Evolutionary conservation across 768 basidiomycete species (phyloP), one percentile per base, ranked within the genome.

Genomic region (Tulasnella sp.): DNA sequence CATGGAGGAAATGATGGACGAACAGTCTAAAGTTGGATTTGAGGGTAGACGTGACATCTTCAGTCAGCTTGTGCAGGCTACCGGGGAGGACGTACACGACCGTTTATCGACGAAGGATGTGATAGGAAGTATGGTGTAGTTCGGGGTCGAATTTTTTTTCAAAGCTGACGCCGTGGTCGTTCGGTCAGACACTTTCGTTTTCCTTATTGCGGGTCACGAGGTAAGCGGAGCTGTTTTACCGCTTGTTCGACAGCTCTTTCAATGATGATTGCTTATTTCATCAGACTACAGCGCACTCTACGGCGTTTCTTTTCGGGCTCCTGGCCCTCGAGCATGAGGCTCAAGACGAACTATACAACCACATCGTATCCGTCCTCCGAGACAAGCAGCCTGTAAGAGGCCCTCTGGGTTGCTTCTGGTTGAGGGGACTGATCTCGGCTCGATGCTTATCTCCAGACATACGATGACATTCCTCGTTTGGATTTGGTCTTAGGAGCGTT

Each of bases 191-290:
- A 64, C 62, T n/a, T 71, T 71, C 59, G 39, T 62, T 14, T 71
- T 63, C 70, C 32, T 71, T 7, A 35, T 71, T 11, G 70, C 70
- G 7, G 70, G 70, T 22, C 70, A 71, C 34, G 70, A 71, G 70
- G 71, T 72, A 6, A 12, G 59, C 26, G 11, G 6, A 11, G 5
- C 62, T 1, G 11, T 26, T 7, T 71, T 36, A 36, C 0, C n/a
- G 11, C 29, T 26, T 52, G 47, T n/a, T 36, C 34, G 17, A 40
- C 11, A 40, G 34, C 9, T 9, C 16, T 8, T 26, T n/a, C 22
- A n/a, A 29, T 52, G 7, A 16, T 3, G 5, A 8, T 22, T 16
- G 7, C 6, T 26, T 11, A n/a, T 5, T 26, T 12, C 22, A 9
- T n/a, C 16, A 73, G 67, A 73, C 72, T 0, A 73, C 66, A 12